A percentile compares a stretch with the other conserved stretches of the same genome.
phyloP scores from a whole-genome alignment of 2,329 filamentous ascomycete species.

The Ampelomyces quisqualis region DNA sequence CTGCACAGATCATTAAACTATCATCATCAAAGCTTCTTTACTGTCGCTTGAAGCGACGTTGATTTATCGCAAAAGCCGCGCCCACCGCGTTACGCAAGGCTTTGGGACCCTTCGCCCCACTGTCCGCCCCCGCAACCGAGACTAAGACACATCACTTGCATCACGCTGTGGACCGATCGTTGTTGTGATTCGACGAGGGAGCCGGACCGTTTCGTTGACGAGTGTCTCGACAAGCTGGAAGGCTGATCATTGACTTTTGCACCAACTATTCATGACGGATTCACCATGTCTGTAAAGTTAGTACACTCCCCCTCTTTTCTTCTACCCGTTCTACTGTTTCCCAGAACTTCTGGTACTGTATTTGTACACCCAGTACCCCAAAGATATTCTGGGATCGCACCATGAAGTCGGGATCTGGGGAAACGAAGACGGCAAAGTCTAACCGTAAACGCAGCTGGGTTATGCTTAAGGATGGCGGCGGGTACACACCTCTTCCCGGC shows the following conservation, averaged over 20 bases:
- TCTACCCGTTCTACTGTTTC: not conserved
- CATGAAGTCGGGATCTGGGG: constrained; percentile 11
- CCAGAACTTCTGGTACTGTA: constrained; percentile 2
- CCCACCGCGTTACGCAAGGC: constrained; percentile 20
- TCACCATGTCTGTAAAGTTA: constrained; percentile 46
- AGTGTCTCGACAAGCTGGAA: constrained; percentile 8
- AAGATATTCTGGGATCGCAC: constrained; percentile 1
- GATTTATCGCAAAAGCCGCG: constrained; percentile 15
- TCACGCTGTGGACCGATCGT: constrained; percentile 11
- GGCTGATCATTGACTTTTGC: constrained; percentile 25
- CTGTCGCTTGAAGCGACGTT: not conserved
- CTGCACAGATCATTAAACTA: constrained; percentile 1
- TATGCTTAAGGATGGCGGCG: constrained; percentile 73
- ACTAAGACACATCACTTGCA: constrained; percentile 26
- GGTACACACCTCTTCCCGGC: constrained; percentile 80
- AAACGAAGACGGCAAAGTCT: constrained; percentile 34
- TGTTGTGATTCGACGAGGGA: constrained; percentile 23
- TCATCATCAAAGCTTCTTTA: not conserved
- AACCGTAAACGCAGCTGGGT: constrained; percentile 69
- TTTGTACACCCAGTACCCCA: constrained; percentile 3
- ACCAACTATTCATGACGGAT: constrained; percentile 22
- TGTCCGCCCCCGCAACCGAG: constrained; percentile 19
- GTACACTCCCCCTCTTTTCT: constrained; percentile 19
- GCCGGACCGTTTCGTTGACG: constrained; percentile 19
- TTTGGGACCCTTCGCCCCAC: constrained; percentile 11